Evolutionary conservation across 371 early-diverging fungal species (phyloP), one percentile per base, ranked within the genome.

Genomic region (Umbelopsis sp.): DNA sequence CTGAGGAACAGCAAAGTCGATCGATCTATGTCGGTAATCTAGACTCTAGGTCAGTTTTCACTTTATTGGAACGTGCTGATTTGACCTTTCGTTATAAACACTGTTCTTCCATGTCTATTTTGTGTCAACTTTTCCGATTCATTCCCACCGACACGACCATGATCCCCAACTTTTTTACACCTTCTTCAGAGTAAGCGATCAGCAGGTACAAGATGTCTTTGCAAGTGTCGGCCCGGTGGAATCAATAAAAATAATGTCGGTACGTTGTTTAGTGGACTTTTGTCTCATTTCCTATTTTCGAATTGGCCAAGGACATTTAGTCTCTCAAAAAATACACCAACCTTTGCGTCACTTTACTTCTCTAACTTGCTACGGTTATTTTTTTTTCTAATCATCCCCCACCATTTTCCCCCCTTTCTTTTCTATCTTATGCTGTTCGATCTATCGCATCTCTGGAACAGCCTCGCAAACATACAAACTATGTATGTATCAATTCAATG

Each of bases 21-120:
- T 78, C 80, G 20, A 76, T 94, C 37, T 96, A 95, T 71, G 94
- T 95, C 37, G 96, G 95, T 44, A 95, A 94, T 77, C 85, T 96
- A 69, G 95, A 96, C 80, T 92, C 89, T 67, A 88, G 89, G 83
- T 83, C 68, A 65, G 45, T 48, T 29, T 12, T 32, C 32, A n/a
- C 35, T 57, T 57, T 14, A 16, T 57, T 57, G 35, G 29, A 48
- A n/a, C 18, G 6, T 48, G 48, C 16, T 20, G 7, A 48, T 48
- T 48, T 48, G 48, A 48, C 16, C 18, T 4, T 20, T 4, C 48
- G 8, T 48, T 20, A 48, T n/a, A 16, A 48, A 48, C 20, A 48
- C 20, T 16, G 16, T 3, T 20, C 8, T 48, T 16, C 48, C 48
- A n/a, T 20, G 5, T 16, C 20, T 16, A 16, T 48, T 20, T 18